Evolutionary conservation across 768 basidiomycete genomes (phyloP).

Genomic region (Phylloporus sp.): DNA sequence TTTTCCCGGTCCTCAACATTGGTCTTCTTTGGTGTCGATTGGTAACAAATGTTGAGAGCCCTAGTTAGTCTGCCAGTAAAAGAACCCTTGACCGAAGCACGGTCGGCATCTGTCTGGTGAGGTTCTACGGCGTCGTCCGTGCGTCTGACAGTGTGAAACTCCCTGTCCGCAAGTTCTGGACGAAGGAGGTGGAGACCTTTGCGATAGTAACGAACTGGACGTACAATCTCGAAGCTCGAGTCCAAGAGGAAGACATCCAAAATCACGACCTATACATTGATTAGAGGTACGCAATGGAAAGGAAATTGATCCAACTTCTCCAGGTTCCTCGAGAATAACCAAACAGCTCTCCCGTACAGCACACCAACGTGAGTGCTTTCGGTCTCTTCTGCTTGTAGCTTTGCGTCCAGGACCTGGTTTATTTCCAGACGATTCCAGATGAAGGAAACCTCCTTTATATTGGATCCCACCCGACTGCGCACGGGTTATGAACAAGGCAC

Average conservation of each 20-base stretch:
- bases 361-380: conserved; percentile 80
- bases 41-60: conserved; percentile 37
- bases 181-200: conserved; percentile 74
- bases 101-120: conserved; percentile 31
- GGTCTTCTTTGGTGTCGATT: conserved; percentile 11
- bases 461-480: conserved; percentile 82
- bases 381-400: conserved; percentile 53
- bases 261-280: conserved; percentile 54
- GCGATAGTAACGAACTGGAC: conserved; percentile 87
- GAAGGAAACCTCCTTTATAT: conserved; percentile 85
- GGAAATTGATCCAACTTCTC: conserved; percentile 53
- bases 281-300: neutral
- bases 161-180: conserved; percentile 28
- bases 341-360: conserved; percentile 89
- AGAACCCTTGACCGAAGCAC: conserved; percentile 44
- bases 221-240: conserved; percentile 80
- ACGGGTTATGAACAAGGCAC: conserved; percentile 76
- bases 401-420: conserved; percentile 63
- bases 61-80: conserved; percentile 46
- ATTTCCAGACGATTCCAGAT: conserved; percentile 50
- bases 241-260: conserved; percentile 96
- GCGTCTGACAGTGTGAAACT: conserved; percentile 18
- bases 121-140: conserved; percentile 17
- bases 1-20: conserved; percentile 6
- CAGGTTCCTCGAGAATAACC: conserved; percentile 81